A percentile compares a stretch with the other conserved stretches of the same genome.
Conservation (phyloP, 1,139 yeast genomes). For the Yamadazyma atlantica region DNA sequence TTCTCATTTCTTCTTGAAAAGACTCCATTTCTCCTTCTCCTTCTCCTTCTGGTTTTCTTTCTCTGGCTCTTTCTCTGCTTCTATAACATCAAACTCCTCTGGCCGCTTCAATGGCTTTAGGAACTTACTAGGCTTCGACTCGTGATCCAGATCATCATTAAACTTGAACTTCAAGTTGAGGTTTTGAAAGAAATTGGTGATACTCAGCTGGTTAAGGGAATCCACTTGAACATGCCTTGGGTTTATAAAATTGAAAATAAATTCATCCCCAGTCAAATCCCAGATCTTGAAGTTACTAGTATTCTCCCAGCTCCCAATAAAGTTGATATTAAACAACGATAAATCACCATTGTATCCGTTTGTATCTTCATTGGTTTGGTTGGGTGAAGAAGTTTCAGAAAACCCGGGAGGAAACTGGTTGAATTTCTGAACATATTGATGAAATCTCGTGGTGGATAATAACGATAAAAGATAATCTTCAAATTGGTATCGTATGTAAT, state of each 20-base stretch:
- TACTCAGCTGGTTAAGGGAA: constrained; percentile 12
- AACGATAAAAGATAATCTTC: constrained; percentile 86
- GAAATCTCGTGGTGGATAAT: constrained; percentile 69
- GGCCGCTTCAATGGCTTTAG: constrained; percentile 9
- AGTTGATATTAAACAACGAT: constrained; percentile 49
- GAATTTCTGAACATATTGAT: constrained; percentile 52
- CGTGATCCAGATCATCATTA: constrained; percentile 11
- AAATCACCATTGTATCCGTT: constrained; percentile 29
- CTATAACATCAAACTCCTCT: constrained; percentile 8
- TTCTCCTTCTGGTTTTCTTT: constrained; percentile 5
- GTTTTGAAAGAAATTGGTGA: constrained; percentile 26
- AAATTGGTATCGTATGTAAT: constrained; percentile 80
- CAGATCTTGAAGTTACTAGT: constrained; percentile 73
- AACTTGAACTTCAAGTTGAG: constrained; percentile 20
- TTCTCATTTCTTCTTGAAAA: constrained; percentile 11
- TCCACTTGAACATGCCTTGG: constrained; percentile 60
- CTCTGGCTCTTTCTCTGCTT: constrained; percentile 1
- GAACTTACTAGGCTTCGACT: constrained; percentile 15
- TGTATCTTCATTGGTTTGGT: constrained; percentile 17
- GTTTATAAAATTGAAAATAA: constrained; percentile 81
- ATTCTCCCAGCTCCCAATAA: constrained; percentile 62
- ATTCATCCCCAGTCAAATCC: constrained; percentile 76
- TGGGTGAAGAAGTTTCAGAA: constrained; percentile 1
- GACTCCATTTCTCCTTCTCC: constrained; percentile 11
- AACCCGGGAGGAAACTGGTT: constrained; percentile 47